These are phyloP conservation scores for Blastomyces percursus DNA, from an alignment of 2,329 filamentous ascomycete genomes.

Conservation along the genomic window DNA sequence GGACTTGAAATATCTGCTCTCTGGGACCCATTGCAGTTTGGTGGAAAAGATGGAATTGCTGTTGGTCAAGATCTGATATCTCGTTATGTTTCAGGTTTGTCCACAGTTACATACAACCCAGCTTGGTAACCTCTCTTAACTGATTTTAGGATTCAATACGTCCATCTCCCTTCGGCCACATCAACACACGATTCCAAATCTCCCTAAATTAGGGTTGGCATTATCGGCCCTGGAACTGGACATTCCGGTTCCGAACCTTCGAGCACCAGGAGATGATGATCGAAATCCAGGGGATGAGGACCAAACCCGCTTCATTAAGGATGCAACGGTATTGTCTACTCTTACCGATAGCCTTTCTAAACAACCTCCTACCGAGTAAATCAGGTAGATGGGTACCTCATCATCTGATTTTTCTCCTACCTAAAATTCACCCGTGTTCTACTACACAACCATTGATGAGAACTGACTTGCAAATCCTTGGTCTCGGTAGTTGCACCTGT, in stretches of 20 bases:
- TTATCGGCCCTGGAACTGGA: conserved; percentile 62
- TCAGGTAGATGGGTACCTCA: background rate
- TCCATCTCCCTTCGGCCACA: conserved; percentile 65
- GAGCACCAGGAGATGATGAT: conserved; percentile 36
- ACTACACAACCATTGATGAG: background rate
- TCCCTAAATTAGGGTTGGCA: conserved; percentile 60
- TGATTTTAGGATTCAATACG: conserved; percentile 57
- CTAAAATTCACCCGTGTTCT: background rate
- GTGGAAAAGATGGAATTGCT: conserved; percentile 49
- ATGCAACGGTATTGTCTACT: conserved; percentile 50
- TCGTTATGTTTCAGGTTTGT: conserved; percentile 64
- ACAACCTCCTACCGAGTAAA: conserved; percentile 5
- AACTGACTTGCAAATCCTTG: conserved; percentile 8
- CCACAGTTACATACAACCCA: background rate
- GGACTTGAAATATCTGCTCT: conserved; percentile 55
- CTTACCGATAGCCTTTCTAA: conserved; percentile 15
- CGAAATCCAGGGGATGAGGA: conserved; percentile 34
- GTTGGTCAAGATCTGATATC: conserved; percentile 66
- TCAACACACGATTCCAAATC: conserved; percentile 57
- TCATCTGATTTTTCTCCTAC: background rate
- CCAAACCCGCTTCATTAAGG: conserved; percentile 62
- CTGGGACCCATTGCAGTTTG: conserved; percentile 59
- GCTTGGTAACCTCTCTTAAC: background rate
- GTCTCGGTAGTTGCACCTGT: conserved; percentile 53
- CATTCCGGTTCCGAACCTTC: conserved; percentile 58